Evolutionary conservation across 495 filamentous ascomycete genomes (phyloP), one percentile per base, ranked within the genome.

Genomic region (Sporormia fimetaria): DNA sequence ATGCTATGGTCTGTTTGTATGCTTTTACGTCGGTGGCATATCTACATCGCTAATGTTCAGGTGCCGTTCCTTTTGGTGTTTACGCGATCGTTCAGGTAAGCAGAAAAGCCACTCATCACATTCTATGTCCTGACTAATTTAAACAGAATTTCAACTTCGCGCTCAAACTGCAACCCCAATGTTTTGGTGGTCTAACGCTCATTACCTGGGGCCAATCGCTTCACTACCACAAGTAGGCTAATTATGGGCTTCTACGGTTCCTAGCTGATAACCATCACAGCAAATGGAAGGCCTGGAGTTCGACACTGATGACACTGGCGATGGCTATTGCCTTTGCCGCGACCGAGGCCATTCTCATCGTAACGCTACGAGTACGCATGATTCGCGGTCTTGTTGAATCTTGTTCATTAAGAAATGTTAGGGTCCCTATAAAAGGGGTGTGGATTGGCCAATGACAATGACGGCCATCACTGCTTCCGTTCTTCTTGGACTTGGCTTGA

Each of bases 161-260:
- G 0, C 58, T 86, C 10, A 80, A 85, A 41, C 66, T 84, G 6
- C 81, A 87, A 59, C 78, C 81, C 5, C 80, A 85, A 52, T 62
- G 72, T 3, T 84, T 86, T 48, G 70, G 74, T 44, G 58, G 63
- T 9, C 68, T 85, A 11, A 73, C 75, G 17, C 60, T 83, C 2
- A 59, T 84, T 6, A 69, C 68, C 36, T 86, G 76, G 79, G 70
- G 64, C 0, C 81, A 86, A 58, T 68, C 69, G 6, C 46, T 83
- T 42, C 57, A 73, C 17, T 86, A 84, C 46, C 61, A 69, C 15
- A 64, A 70, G 73, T 81, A 63, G 43, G 68, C 3, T 21, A 10
- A 21, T 31, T 34, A 32, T n/a, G 14, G 6, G 40, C 20, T 50
- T 35, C 21, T 11, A 6, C 4, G 15, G 1, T 24, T 21, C 11